Conservation (phyloP, 768 basidiomycete genomes). For the Mycena indigotica region DNA sequence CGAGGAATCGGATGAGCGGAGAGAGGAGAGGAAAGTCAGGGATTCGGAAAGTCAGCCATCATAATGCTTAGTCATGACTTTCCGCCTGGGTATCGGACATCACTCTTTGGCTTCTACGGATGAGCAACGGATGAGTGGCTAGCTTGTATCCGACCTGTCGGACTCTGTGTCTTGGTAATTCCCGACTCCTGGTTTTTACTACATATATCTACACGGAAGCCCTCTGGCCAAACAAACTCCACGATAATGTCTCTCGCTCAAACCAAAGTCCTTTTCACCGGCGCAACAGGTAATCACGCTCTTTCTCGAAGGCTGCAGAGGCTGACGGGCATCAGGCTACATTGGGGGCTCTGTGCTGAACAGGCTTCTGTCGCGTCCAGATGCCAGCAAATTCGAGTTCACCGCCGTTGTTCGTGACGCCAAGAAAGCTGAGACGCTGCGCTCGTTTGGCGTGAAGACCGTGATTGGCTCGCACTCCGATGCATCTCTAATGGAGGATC, state of each 20-base stretch:
- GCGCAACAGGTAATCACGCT: constrained; percentile 3
- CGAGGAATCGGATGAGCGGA: too few relatives aligned
- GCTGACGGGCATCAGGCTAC: constrained; percentile 40
- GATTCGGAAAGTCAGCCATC: too few relatives aligned
- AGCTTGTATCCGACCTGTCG: too few relatives aligned
- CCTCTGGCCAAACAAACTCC: too few relatives aligned
- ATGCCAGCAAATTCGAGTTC: constrained; percentile 37
- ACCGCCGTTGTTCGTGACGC: constrained; percentile 45
- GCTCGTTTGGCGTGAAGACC: constrained; percentile 37
- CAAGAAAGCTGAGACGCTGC: constrained; percentile 47
- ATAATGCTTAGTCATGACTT: too few relatives aligned
- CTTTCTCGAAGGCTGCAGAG: background rate
- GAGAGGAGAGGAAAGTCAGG: too few relatives aligned
- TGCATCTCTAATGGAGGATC: constrained; percentile 40
- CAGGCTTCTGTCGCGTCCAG: constrained; percentile 40
- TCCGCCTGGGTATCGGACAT: too few relatives aligned
- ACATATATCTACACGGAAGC: too few relatives aligned
- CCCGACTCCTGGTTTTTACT: too few relatives aligned
- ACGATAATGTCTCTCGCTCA: constrained; percentile 28
- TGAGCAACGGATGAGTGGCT: too few relatives aligned
- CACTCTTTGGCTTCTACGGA: too few relatives aligned
- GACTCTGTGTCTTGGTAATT: too few relatives aligned
- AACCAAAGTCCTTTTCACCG: constrained; percentile 42
- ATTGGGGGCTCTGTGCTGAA: constrained; percentile 48
- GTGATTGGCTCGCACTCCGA: constrained; percentile 50